Evolutionary conservation across 129 eudicot species (phyloP), one percentile per base, ranked within the genome.

Genomic region (Scalesia atractyloides): DNA sequence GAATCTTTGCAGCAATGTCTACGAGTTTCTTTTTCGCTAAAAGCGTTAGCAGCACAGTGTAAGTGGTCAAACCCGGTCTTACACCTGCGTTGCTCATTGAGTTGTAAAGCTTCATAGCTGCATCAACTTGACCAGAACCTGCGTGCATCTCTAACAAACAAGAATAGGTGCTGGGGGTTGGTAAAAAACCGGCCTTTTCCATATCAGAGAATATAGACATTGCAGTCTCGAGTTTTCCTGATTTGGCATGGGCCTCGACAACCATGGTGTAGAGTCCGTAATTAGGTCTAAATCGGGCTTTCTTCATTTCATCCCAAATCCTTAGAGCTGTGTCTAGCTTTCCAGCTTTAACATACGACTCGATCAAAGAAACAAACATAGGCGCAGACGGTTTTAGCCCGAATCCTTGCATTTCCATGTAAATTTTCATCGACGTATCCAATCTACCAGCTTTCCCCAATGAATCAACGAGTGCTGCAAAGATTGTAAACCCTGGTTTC

Each of bases 391-490:
- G 94, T 86, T 91, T 88, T 64, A 88, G 64, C 75, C 96, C 97
- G 54, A 88, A 83, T 5, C 97, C 96, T 83, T 85, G 91, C 99
- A 95, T 81, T 85, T 95, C 99, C 94, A 84, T 88, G 75, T 90
- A 88, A 37, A 86, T 52, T 85, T 90, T 95, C 97, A 95, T 88
- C 16, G 99, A 80, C 8, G 92, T 83, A 75, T 95, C 99, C 76
- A 95, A 73, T 72, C 99, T 84, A 76, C 99, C 99, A 64, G 99
- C 96, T 73, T 91, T 95, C 5, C 99, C 99, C 87, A 95, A 79
- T 0, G 96, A 84, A 86, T 95, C 99, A 60, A 95, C 89, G 9
- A 95, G 91, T 22, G 97, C 69, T 3, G 79, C 82, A 71, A 95
- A 95, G 20, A 90, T 83, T 36, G 78, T 60, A 79, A 79, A 88